Base-by-base conservation (phyloP, 2,329 filamentous ascomycete species). In the Ophiosphaerella narmari region DNA sequence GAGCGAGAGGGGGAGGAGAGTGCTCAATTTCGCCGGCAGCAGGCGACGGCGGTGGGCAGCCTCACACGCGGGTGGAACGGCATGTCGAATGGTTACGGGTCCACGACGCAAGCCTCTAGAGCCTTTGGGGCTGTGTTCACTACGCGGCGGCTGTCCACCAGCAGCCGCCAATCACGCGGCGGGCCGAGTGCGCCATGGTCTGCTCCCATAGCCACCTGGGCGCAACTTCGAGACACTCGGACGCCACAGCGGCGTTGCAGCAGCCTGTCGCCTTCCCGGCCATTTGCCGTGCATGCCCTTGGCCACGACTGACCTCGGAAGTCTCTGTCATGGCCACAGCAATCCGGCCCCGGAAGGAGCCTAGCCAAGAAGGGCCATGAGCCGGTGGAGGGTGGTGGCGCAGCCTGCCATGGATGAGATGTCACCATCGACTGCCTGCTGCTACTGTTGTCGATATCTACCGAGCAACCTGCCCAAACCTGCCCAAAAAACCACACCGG, bases 31-130 rank as follows among this genome's bases (percentile, higher is more conserved):
- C 29, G 44, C 31, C 12, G 38, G 39, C 26, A 39, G 31, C 32
- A 23, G 23, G 40, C n/a, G 36, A 35, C 7, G 26, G 11, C 18
- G 18, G 46, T 39, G 32, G 39, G 46, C 43, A 49, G 39, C 44
- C 46, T 44, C 50, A 46, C 35, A 36, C 44, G 42, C 50, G 50
- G 50, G 31, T 54, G 39, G 41, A 26, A 43, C 51, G 43, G 47
- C 46, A 47, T 41, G 18, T 44, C 29, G 33, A 33, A 43, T 47
- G 21, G 39, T 34, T 33, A 47, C 38, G 40, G 46, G 32, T 35
- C 43, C 38, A 47, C 47, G 43, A 50, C 51, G 51, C 51, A 53
- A 48, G 34, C 39, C 39, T 29, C 24, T 26, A n/a, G 42, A 24
- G 32, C 29, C 40, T 23, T 26, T 43, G 34, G 43, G 31, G 43